These are phyloP conservation scores for Chenopodium quinoa DNA, from an alignment of 148 eudicot species.

Conservation along the genomic window DNA sequence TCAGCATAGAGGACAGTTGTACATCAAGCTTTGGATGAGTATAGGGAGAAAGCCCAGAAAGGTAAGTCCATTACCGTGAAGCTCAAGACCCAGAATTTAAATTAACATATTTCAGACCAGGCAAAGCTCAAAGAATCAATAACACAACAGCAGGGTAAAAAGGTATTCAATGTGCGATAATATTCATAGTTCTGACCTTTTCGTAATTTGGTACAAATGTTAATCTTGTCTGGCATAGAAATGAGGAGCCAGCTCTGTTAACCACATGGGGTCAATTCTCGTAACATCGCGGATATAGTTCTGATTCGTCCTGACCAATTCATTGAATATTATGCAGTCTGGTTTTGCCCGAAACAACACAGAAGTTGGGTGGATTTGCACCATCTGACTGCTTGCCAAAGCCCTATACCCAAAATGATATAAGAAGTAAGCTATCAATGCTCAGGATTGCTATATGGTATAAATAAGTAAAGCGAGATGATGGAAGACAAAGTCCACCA, in stretches of 20 bases:
- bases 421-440: not conserved
- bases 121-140: not conserved
- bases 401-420: conserved; percentile 47
- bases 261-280: conserved; percentile 81
- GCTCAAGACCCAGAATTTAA: not conserved
- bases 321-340: conserved; percentile 73
- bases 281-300: conserved; percentile 70
- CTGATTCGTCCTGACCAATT: conserved; percentile 65
- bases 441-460: not conserved
- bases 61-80: not conserved
- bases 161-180: not conserved
- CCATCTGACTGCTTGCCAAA: conserved; percentile 62
- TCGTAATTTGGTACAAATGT: not conserved
- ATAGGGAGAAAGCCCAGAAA: not conserved
- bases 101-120: not conserved
- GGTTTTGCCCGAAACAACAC: conserved; percentile 70
- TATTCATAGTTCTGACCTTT: conserved; percentile 17
- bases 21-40: not conserved
- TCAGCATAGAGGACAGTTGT: not conserved
- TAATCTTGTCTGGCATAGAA: conserved; percentile 41
- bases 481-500: not conserved
- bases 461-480: not conserved
- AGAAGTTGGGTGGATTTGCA: conserved; percentile 88
- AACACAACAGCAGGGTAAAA: not conserved
- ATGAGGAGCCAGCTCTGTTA: conserved; percentile 84